phyloP scores from a whole-genome alignment of 2,329 filamentous ascomycete species.

The Lizonia empirigonia region DNA sequence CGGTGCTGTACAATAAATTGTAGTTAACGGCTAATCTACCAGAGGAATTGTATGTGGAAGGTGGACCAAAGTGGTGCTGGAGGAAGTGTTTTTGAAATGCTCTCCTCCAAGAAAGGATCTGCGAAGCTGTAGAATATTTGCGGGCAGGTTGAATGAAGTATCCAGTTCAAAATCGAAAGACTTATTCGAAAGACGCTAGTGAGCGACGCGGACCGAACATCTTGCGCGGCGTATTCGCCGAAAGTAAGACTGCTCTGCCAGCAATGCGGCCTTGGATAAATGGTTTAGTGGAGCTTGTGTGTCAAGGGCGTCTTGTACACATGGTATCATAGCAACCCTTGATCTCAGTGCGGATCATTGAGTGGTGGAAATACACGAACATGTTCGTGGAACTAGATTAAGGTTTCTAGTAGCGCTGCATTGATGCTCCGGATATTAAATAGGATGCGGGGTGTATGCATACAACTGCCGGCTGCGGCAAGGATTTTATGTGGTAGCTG shows the following conservation, averaged over 20 bases:
- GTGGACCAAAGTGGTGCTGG: too few species aligned
- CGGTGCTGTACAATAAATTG: too few species aligned
- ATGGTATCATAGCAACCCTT: neutral
- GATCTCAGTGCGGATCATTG: neutral
- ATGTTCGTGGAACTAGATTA: neutral
- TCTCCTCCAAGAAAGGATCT: neutral
- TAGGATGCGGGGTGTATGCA: constrained; percentile 7
- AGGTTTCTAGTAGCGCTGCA: constrained; percentile 5
- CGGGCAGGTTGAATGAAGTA: neutral
- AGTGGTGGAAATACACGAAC: constrained; percentile 10
- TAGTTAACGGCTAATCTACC: too few species aligned
- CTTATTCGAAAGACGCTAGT: neutral
- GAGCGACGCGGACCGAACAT: neutral
- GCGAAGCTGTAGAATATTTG: neutral
- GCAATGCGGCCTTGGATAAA: neutral
- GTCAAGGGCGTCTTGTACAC: neutral
- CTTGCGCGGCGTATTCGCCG: constrained; percentile 6
- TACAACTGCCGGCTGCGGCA: constrained; percentile 1
- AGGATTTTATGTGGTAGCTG: constrained; percentile 1
- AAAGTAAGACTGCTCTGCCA: neutral
- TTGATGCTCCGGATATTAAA: neutral
- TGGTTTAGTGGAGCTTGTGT: neutral
- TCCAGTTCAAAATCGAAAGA: too few species aligned
- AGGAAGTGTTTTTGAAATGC: neutral
- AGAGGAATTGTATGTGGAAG: too few species aligned